Evolutionary conservation across 2,329 filamentous ascomycete species (phyloP).

Genomic region (Decorospora gaudefroyi): DNA sequence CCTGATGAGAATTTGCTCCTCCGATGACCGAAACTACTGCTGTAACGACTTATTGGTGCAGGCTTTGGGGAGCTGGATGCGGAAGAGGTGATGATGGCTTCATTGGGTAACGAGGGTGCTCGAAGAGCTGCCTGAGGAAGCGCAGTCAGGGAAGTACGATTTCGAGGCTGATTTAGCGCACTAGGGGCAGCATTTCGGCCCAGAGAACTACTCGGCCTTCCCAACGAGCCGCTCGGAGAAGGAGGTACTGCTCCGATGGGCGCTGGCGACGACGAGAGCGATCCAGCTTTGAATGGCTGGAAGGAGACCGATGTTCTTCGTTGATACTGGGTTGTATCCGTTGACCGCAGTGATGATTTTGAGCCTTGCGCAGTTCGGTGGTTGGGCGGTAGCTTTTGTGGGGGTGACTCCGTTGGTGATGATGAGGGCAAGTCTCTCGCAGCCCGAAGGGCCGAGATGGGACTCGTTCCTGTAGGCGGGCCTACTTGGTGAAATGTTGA

Average conservation of each 20-base stretch:
- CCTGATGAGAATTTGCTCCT: slow-evolving; percentile 77
- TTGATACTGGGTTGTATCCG: slow-evolving; percentile 58
- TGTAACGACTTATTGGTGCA: slow-evolving; percentile 78
- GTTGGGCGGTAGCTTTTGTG: slow-evolving; percentile 55
- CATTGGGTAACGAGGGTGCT: slow-evolving; percentile 65
- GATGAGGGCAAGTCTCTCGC: slow-evolving; percentile 61
- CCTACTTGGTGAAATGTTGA: slow-evolving; percentile 85
- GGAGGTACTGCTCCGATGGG: slow-evolving; percentile 56
- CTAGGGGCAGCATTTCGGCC: slow-evolving; percentile 30
- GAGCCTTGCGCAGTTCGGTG: slow-evolving; percentile 53
- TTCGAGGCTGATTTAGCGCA: slow-evolving; percentile 60
- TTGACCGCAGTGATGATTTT: slow-evolving; percentile 56
- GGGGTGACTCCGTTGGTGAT: slow-evolving; percentile 57
- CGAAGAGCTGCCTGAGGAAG: slow-evolving; percentile 75
- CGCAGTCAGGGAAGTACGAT: slow-evolving; percentile 72
- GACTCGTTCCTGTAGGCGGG: slow-evolving; percentile 76
- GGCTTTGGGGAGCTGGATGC: slow-evolving; percentile 78
- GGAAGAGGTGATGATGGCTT: slow-evolving; percentile 66
- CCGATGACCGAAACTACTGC: slow-evolving; percentile 91
- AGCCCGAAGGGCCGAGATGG: slow-evolving; percentile 79
- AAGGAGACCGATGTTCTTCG: slow-evolving; percentile 86
- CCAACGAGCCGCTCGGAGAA: slow-evolving; percentile 57
- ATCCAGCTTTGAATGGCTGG: slow-evolving; percentile 94
- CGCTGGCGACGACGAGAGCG: slow-evolving; percentile 86
- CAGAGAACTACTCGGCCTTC: slow-evolving; percentile 41